These are phyloP conservation scores for Sambucus nigra DNA, from an alignment of 129 eudicot species.

Conservation along the genomic window DNA sequence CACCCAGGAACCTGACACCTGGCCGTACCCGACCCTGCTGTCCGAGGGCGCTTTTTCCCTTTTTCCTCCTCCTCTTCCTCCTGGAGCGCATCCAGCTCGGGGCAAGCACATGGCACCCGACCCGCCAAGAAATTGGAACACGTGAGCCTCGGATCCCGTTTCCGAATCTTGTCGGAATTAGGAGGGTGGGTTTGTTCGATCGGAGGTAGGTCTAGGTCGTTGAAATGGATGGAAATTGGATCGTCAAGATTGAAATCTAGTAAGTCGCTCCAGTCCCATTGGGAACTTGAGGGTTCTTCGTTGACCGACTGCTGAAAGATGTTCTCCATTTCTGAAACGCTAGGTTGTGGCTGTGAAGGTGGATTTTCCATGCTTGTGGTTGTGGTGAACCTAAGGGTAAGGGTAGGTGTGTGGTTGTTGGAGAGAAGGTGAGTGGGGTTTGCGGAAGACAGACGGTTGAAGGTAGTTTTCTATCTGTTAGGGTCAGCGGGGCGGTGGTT, in stretches of 20 bases:
- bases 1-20: conserved; percentile 80
- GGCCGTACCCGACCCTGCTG: conserved; percentile 16
- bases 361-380: conserved; percentile 10
- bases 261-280: conserved; percentile 56
- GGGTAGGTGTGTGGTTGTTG: not conserved
- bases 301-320: not conserved
- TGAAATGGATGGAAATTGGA: conserved; percentile 12
- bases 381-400: not conserved
- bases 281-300: conserved; percentile 21
- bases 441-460: not conserved
- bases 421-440: not conserved
- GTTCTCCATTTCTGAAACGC: conserved; percentile 22
- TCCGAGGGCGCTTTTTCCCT: conserved; percentile 53
- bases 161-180: conserved; percentile 41
- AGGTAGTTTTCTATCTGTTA: no score
- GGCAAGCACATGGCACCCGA: conserved; percentile 86
- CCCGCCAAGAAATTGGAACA: conserved; percentile 81
- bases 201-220: conserved; percentile 7
- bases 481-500: not conserved
- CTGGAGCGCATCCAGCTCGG: conserved; percentile 64
- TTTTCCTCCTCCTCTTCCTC: conserved; percentile 41
- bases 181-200: conserved; percentile 9
- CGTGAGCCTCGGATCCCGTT: conserved; percentile 68
- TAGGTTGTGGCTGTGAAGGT: conserved; percentile 6
- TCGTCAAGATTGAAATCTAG: conserved; percentile 61